Evolutionary conservation across 768 basidiomycete species (phyloP), one percentile per base, ranked within the genome.

Genomic region (Leucogyrophana mollusca): DNA sequence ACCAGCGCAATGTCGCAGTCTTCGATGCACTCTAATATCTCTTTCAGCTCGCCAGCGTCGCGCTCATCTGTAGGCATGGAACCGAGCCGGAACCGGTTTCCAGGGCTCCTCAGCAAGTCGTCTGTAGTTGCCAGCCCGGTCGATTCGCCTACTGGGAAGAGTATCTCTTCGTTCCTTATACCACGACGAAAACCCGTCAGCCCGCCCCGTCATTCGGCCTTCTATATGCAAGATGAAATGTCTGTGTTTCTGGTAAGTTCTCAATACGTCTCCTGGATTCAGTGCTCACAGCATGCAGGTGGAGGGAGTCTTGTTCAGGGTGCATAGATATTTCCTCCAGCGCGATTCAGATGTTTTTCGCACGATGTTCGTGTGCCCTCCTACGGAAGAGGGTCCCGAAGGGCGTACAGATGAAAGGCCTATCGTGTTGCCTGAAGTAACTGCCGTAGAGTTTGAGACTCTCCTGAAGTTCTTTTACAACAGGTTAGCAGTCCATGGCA

Each of bases 391-490:
- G 2, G 62, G 53, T 4, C 55, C 60, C 7, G 70, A 70, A 14
- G 72, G 71, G 24, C 35, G 21, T 9, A 52, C 47, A 10, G 69
- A 71, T 35, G 61, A 68, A 4, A 60, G 49, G 7, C 61, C 72
- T 0, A 65, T 74, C 33, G 35, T 33, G 3, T 52, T 73, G 25
- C 59, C 63, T 2, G 67, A 58, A 14, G 69, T 72, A 9, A 64
- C 56, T 4, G 35, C 45, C 5, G 32, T 43, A 4, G 71, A 75
- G 45, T 70, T 73, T 40, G 70, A 71, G 44, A 57, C 56, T 16
- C 58, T 74, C 2, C 56, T 72, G 17, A 61, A 71, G 9, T 73
- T 68, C 51, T 67, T 73, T 25, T 72, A 73, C 45, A 45, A 65
- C 8, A 56, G 66, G 73, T 72, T 39, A 37, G 67, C 56, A n/a